Evolutionary conservation across 2,329 filamentous ascomycete genomes (phyloP).

Genomic region (Neonectria coccinea): DNA sequence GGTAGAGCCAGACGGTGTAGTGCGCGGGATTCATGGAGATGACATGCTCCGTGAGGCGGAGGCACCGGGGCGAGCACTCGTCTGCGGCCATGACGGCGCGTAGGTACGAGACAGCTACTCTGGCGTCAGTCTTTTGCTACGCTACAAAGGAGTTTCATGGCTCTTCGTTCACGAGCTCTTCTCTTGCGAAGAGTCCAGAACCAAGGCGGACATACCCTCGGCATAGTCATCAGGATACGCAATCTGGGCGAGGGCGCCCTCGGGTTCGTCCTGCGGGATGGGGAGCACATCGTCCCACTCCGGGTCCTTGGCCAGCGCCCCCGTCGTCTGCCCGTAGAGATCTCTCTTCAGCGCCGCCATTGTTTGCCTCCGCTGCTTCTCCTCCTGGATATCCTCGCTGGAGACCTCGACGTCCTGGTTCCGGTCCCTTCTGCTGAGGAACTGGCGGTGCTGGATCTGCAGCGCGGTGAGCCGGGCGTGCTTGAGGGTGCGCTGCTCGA

Average conservation of each 20-base stretch:
- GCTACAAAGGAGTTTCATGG: conserved; percentile 17
- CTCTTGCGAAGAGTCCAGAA: conserved; percentile 21
- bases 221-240: conserved; percentile 90
- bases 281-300: conserved; percentile 87
- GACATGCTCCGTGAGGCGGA: conserved; percentile 87
- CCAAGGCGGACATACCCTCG: conserved; percentile 67
- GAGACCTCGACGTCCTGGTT: conserved; percentile 44
- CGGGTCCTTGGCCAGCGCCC: conserved; percentile 69
- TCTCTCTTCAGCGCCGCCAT: conserved; percentile 65
- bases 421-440: conserved; percentile 53
- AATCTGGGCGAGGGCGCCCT: conserved; percentile 88
- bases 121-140: conserved; percentile 35
- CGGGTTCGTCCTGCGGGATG: conserved; percentile 86
- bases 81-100: conserved; percentile 91
- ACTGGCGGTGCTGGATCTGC: conserved; percentile 58
- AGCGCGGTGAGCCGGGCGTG: conserved; percentile 58
- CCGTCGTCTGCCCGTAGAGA: conserved; percentile 63
- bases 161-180: conserved; percentile 17
- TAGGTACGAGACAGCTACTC: conserved; percentile 85
- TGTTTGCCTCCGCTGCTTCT: conserved; percentile 60
- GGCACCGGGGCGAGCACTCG: conserved; percentile 82
- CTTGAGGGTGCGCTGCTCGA: conserved; percentile 56
- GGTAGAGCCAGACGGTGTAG: conserved; percentile 98
- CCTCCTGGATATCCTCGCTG: conserved; percentile 57
- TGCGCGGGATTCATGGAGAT: conserved; percentile 95